Evolutionary conservation across 2,329 filamentous ascomycete species (phyloP), one percentile per base, ranked within the genome.

Genomic region (Teratosphaeria gauchensis): DNA sequence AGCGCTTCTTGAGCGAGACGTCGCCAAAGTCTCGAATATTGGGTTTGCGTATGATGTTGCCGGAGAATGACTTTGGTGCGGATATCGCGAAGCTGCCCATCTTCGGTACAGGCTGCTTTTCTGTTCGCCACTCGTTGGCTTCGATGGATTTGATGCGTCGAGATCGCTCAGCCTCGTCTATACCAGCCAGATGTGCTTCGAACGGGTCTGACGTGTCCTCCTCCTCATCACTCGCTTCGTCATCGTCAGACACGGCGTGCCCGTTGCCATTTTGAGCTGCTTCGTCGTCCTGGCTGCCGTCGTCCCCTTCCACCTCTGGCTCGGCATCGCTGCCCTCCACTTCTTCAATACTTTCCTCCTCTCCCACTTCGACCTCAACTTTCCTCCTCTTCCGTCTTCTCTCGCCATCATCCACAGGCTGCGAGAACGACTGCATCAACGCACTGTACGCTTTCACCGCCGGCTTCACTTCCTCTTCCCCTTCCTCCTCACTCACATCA

Each of bases 111-210:
- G 55, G 24, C 21, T 64, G 60, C 55, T 68, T 71, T 53, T 69
- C 65, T 7, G 60, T 63, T 21, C 58, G 69, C 82, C 81, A 84
- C 61, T 78, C 73, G 52, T 78, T 79, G 11, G 74, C 69, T 6
- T 74, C 68, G 32, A 78, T 74, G 21, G 76, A 72, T 59, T 79
- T 74, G 38, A 83, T 68, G 38, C 74, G 82, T 64, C 76, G 74
- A 1, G 80, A 75, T 7, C 90, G 74, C 51, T 81, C 73, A 5
- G 80, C 78, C 54, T 88, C 82, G 53, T 92, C 82, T 0, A 85
- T 84, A 51, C 79, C 79, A 35, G 84, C 83, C 70, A 95, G 95
- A 73, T 96, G 92, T 7, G 78, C 75, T 63, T 94, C 88, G 68
- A 95, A 96, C 0, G 90, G 87, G 71, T 95, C 89, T 4, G 74